A percentile compares a stretch with the other conserved stretches of the same genome.
Evolutionary conservation across 257 asterid genomes (phyloP).

Genomic region (Solanum chiquidenum): DNA sequence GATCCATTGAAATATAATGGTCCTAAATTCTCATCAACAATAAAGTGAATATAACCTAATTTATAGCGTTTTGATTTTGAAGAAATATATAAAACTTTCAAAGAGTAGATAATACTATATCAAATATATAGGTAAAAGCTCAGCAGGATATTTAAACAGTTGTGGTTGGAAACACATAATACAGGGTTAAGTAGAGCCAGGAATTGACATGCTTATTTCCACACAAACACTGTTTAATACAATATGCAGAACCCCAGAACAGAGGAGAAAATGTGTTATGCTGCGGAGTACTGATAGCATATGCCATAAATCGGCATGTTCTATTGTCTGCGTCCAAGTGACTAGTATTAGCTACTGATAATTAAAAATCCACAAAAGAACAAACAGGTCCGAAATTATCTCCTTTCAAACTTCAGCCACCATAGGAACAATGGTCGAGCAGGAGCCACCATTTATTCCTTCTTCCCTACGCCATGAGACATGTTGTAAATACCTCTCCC

Average conservation of each 20-base stretch:
- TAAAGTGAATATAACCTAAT: background rate
- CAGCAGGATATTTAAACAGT: background rate
- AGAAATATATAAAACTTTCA: background rate
- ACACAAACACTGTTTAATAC: background rate
- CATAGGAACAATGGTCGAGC: background rate
- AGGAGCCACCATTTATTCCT: slow-evolving; percentile 3
- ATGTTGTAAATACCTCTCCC: slow-evolving; percentile 19
- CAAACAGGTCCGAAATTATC: background rate
- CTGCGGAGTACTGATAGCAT: background rate
- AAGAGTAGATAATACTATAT: background rate
- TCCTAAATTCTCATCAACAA: background rate
- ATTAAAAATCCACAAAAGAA: background rate
- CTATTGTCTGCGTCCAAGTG: too few relatives aligned
- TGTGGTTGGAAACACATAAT: background rate
- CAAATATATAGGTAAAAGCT: background rate
- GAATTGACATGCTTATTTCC: background rate
- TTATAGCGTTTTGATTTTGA: background rate
- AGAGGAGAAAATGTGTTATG: background rate
- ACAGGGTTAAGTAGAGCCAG: background rate
- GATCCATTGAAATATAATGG: background rate
- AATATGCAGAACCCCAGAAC: background rate
- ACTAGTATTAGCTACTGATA: too few relatives aligned
- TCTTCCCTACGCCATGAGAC: slow-evolving; percentile 17
- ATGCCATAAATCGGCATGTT: too few relatives aligned
- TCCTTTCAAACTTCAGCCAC: background rate